Base-by-base conservation (phyloP, 345 rosid species). In the Eucalyptus grandis region DNA sequence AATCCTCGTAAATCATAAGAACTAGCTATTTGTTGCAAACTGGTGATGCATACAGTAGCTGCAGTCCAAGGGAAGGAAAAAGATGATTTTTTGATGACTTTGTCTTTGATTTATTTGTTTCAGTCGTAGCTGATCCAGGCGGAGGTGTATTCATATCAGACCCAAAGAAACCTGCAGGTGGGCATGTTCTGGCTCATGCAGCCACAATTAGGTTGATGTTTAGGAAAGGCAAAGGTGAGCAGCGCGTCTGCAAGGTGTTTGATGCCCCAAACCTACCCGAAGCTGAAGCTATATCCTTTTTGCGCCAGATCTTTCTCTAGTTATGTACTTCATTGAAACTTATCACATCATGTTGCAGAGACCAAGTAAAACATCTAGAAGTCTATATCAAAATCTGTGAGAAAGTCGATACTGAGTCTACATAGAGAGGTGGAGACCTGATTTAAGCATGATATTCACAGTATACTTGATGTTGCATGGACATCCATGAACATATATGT, bases 231-330 rank as follows among this genome's bases (percentile, higher is more conserved):
- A 56, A 56, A 56, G 62, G 62, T 56, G 62, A 56, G 62, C 62
- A 56, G 6, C 62, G 62, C 1, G 13, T 56, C 62, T 56, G 62
- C 62, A 56, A 56, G 62, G 62, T 56, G 62, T 56, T 56, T 56
- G 62, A 56, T 56, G 62, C 62, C 30, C 62, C 62, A 22, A 56
- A 56, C 62, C 62, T 56, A 24, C 62, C 62, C 6, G 62, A 56
- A 56, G 62, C 62, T 50, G 99, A 98, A 96, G 98, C 98, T 87
- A 98, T 97, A 98, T 98, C 99, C 99, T 47, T 86, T 65, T 65
- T 65, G 77, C 4, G 3, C 37, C 21, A n/a, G 40, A 65, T n/a
- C 21, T 65, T 65, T 9, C 19, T 65, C 77, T 65, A 65, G 77
- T n/a, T 65, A n/a, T n/a, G 34, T n/a, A n/a, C 40, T 4, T 65